A percentile compares a stretch with the other conserved stretches of the same genome.
phyloP scores from a whole-genome alignment of 345 rosid species.

The Gossypium ekmanianum region DNA sequence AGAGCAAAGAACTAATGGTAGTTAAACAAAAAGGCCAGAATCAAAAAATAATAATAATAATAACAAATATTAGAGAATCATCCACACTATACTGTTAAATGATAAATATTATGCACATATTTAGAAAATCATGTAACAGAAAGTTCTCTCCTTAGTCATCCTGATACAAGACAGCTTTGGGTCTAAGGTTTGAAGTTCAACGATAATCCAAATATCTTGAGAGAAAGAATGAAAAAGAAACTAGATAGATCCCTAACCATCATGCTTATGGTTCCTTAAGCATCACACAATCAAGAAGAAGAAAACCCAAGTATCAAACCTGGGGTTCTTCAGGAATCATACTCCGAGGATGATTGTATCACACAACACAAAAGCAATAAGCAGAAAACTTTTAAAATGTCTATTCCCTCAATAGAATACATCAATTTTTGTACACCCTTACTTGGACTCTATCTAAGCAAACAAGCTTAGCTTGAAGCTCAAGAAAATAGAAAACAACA shows the following conservation, averaged over 20 bases:
- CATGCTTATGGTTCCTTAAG: neutral
- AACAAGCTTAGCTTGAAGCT: too few species aligned
- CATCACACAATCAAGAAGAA: neutral
- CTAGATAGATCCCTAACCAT: too few species aligned
- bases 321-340: neutral
- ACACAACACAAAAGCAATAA: neutral
- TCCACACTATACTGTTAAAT: neutral
- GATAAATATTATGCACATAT: neutral
- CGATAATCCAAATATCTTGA: neutral
- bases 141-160: neutral
- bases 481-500: too few species aligned
- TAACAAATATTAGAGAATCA: neutral
- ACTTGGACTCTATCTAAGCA: too few species aligned
- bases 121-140: conserved; percentile 3
- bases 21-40: neutral
- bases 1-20: neutral
- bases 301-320: neutral
- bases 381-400: neutral
- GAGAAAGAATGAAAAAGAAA: too few species aligned
- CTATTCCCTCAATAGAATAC: too few species aligned
- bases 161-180: neutral
- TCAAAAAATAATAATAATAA: neutral
- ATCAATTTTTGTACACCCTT: too few species aligned
- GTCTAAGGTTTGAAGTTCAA: neutral
- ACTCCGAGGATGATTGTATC: too few species aligned